phyloP scores from a whole-genome alignment of 495 filamentous ascomycete genomes.

The Talaromyces liani region DNA sequence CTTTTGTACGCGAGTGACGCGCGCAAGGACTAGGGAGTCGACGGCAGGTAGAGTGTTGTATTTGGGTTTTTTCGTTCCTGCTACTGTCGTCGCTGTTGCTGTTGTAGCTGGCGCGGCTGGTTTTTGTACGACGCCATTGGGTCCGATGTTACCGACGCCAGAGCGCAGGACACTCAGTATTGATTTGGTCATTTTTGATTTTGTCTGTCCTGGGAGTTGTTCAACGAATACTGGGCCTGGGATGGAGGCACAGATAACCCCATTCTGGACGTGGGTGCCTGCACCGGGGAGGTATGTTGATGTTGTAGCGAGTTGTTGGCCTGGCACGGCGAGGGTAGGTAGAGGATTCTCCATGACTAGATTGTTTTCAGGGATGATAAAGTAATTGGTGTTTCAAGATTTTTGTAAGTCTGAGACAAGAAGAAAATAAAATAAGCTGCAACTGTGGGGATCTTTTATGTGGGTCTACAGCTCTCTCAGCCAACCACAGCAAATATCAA shows the following conservation, averaged over 20 bases:
- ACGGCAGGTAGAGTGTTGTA: conserved; percentile 74
- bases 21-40: conserved; percentile 69
- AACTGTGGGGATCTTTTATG: background rate
- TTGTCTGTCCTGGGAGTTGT: conserved; percentile 24
- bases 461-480: background rate
- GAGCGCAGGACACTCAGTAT: conserved; percentile 47
- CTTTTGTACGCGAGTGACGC: conserved; percentile 75
- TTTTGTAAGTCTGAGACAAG: background rate
- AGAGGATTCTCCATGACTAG: conserved; percentile 24
- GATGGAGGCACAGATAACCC: conserved; percentile 68
- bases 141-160: conserved; percentile 2
- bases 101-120: conserved; percentile 25
- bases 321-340: conserved; percentile 47
- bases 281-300: conserved; percentile 61
- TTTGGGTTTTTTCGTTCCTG: conserved; percentile 26
- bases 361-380: background rate
- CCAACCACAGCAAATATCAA: background rate
- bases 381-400: no score
- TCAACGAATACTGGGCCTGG: conserved; percentile 50
- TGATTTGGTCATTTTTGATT: conserved; percentile 41
- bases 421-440: conserved; percentile 6
- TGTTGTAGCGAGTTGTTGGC: conserved; percentile 66
- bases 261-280: conserved; percentile 71
- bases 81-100: conserved; percentile 13
- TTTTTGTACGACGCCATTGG: conserved; percentile 14